Conservation (phyloP, 768 basidiomycete species). For the Amanita thiersii region DNA sequence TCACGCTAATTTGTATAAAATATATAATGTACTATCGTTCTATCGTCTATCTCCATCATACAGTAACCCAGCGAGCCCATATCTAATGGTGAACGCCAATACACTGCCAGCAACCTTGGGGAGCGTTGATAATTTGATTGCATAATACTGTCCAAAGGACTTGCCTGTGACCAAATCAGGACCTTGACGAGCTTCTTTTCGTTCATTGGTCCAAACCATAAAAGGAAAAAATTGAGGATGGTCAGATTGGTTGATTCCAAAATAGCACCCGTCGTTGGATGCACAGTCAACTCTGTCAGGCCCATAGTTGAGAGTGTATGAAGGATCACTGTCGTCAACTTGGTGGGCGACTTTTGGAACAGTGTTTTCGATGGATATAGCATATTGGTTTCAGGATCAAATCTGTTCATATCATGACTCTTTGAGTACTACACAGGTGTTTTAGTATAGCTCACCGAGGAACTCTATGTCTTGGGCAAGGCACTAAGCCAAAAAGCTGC, state of each 20-base stretch:
- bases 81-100: constrained; percentile 79
- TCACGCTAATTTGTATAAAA: background rate
- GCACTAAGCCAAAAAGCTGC: constrained; percentile 89
- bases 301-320: constrained; percentile 52
- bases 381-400: constrained; percentile 67
- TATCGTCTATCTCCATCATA: constrained; percentile 89
- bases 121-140: background rate
- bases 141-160: constrained; percentile 9
- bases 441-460: constrained; percentile 52
- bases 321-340: constrained; percentile 46
- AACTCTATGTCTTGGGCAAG: constrained; percentile 90
- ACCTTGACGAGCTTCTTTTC: constrained; percentile 73
- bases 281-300: constrained; percentile 54
- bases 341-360: constrained; percentile 53
- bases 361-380: constrained; percentile 66
- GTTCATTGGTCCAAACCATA: constrained; percentile 75
- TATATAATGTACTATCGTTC: constrained; percentile 12
- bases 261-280: constrained; percentile 50
- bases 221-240: constrained; percentile 78
- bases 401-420: constrained; percentile 33
- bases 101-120: constrained; percentile 64
- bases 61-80: constrained; percentile 81
- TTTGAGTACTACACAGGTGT: constrained; percentile 7
- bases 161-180: constrained; percentile 70
- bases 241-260: constrained; percentile 82